Evolutionary conservation across 495 filamentous ascomycete species (phyloP).

Genomic region (Clavariopsis aquatica): DNA sequence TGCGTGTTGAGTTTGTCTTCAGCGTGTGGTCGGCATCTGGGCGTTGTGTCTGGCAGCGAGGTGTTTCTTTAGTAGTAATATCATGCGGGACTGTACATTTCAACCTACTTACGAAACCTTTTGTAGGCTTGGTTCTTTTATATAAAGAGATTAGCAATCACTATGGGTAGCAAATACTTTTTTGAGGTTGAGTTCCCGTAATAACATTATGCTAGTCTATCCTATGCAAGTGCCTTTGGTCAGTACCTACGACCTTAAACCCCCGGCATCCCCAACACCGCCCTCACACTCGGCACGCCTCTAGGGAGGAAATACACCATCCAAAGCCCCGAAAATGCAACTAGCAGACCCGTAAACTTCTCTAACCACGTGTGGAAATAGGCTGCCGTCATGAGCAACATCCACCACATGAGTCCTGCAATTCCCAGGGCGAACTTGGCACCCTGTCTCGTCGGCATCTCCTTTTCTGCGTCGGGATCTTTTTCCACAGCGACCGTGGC

Average conservation of each 20-base stretch:
- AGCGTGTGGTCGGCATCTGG: neutral
- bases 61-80: slow-evolving; percentile 6
- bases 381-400: slow-evolving; percentile 95
- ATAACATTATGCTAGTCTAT: too few relatives aligned
- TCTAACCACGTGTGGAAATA: slow-evolving; percentile 99
- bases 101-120: too few relatives aligned
- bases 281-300: slow-evolving; percentile 60
- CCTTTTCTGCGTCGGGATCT: slow-evolving; percentile 43
- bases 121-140: too few relatives aligned
- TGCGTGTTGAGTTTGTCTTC: slow-evolving; percentile 65
- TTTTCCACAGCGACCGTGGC: slow-evolving; percentile 45
- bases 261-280: slow-evolving; percentile 74
- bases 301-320: slow-evolving; percentile 76
- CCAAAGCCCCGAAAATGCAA: slow-evolving; percentile 70
- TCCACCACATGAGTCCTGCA: slow-evolving; percentile 75
- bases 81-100: slow-evolving; percentile 2
- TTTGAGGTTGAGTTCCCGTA: too few relatives aligned
- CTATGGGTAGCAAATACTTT: too few relatives aligned
- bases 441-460: slow-evolving; percentile 50
- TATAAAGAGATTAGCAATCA: too few relatives aligned
- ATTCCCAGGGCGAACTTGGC: slow-evolving; percentile 56
- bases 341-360: slow-evolving; percentile 77
- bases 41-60: neutral
- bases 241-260: slow-evolving; percentile 41
- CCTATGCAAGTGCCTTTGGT: neutral